Percentiles rank a stretch among this genome's conserved stretches.
phyloP scores from a whole-genome alignment of 2,329 filamentous ascomycete species.

The Pseudogymnoascus sp. region DNA sequence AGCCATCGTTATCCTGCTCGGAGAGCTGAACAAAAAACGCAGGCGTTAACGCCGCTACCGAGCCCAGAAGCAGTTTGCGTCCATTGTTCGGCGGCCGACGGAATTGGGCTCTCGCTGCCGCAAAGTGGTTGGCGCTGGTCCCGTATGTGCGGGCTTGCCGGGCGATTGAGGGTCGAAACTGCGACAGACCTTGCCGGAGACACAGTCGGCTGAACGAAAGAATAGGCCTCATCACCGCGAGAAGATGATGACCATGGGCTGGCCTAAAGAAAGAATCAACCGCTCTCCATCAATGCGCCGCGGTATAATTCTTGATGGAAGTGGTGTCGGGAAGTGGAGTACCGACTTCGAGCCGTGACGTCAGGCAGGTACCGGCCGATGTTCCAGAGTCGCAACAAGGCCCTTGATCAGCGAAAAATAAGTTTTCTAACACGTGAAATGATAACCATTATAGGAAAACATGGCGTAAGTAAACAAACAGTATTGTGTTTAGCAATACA shows the following conservation, averaged over 20 bases:
- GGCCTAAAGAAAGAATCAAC: neutral
- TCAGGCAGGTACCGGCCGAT: slow-evolving; percentile 1
- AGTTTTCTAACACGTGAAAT: neutral
- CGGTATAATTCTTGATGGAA: neutral
- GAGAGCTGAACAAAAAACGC: slow-evolving; percentile 50
- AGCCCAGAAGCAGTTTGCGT: slow-evolving; percentile 17
- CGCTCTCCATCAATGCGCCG: slow-evolving; percentile 3
- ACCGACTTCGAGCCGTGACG: neutral
- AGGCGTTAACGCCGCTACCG: slow-evolving; percentile 37
- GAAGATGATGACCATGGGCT: neutral
- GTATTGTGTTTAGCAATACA: neutral
- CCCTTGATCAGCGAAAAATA: neutral
- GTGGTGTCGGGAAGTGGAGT: slow-evolving; percentile 1
- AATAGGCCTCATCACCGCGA: slow-evolving; percentile 3
- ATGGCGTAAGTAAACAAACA: neutral
- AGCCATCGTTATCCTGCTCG: slow-evolving; percentile 43
- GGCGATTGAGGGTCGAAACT: neutral
- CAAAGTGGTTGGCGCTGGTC: slow-evolving; percentile 13
- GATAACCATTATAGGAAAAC: neutral
- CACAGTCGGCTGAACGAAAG: slow-evolving; percentile 1
- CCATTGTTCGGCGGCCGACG: slow-evolving; percentile 19
- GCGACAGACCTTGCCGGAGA: neutral
- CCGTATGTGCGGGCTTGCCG: slow-evolving; percentile 2
- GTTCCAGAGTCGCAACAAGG: neutral
- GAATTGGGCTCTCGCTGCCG: neutral